phyloP scores from a whole-genome alignment of 768 basidiomycete genomes.

The Infundibulicybe gibba region DNA sequence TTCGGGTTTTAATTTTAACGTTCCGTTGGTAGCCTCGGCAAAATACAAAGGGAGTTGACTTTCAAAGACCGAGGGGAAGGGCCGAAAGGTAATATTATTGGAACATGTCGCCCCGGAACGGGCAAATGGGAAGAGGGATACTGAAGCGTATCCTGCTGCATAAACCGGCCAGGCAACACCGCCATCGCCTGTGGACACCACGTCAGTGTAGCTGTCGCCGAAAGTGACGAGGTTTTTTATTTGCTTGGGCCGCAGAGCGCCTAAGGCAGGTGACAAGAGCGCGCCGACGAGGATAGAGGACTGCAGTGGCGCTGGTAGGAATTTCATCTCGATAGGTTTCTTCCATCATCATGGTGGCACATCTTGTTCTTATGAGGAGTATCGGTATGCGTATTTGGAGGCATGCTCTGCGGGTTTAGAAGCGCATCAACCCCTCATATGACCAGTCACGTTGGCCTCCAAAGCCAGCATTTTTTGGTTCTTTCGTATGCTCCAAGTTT shows the following conservation, averaged over 20 bases:
- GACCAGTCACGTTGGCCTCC: no score
- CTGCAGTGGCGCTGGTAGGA: slow-evolving; percentile 21
- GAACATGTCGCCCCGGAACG: slow-evolving; percentile 61
- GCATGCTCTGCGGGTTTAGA: no score
- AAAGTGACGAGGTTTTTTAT: slow-evolving; percentile 63
- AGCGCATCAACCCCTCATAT: no score
- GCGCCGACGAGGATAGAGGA: slow-evolving; percentile 20
- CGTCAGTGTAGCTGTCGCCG: slow-evolving; percentile 60
- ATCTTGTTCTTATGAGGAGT: no score
- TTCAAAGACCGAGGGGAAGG: slow-evolving; percentile 53
- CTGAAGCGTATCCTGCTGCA: slow-evolving; percentile 46
- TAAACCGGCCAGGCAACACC: slow-evolving; percentile 56
- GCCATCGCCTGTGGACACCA: slow-evolving; percentile 32
- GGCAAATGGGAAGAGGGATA: slow-evolving; percentile 52
- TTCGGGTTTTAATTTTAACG: slow-evolving; percentile 15
- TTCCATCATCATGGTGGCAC: no score
- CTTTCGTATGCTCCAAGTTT: no score
- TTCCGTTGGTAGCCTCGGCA: slow-evolving; percentile 16
- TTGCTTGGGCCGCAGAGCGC: slow-evolving; percentile 29
- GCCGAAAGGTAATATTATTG: slow-evolving; percentile 49
- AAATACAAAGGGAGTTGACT: slow-evolving; percentile 50
- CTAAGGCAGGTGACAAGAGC: slow-evolving; percentile 4
- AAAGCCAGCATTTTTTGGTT: no score
- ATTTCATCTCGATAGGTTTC: no score
- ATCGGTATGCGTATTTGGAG: no score